Percentiles rank a stretch among this genome's conserved stretches.
These are phyloP conservation scores for Coprinellus micaceus DNA, from an alignment of 768 basidiomycete genomes.

Conservation along the genomic window DNA sequence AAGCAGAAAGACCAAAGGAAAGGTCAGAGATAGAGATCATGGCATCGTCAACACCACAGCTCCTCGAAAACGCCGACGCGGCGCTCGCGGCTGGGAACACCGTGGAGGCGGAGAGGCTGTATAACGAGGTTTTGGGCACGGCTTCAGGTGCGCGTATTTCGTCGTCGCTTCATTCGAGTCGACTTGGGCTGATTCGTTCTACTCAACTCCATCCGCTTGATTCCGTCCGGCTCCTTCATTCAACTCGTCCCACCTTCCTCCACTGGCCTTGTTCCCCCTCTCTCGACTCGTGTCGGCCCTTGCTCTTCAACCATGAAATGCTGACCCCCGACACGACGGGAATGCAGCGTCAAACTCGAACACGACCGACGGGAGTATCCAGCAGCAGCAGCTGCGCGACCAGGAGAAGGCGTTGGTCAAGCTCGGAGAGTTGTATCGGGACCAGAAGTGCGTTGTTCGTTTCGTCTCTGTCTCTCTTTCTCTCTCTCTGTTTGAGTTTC, in stretches of 20 bases:
- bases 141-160: constrained; percentile 27
- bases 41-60: constrained; percentile 41
- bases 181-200: neutral
- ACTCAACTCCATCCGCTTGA: neutral
- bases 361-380: constrained; percentile 33
- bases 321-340: neutral
- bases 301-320: neutral
- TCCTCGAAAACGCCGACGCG: constrained; percentile 57
- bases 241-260: no score
- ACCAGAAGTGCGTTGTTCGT: constrained; percentile 61
- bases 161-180: neutral
- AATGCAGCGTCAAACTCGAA: constrained; percentile 24
- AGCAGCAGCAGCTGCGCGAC: constrained; percentile 61
- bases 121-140: constrained; percentile 60
- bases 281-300: no score
- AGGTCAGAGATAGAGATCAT: no score
- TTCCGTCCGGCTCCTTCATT: no score
- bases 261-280: no score
- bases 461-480: constrained; percentile 1
- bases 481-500: no score
- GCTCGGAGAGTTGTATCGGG: constrained; percentile 83
- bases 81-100: constrained; percentile 41
- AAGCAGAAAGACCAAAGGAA: no score
- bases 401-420: constrained; percentile 85
- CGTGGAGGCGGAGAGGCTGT: constrained; percentile 66